Evolutionary conservation across 1,139 yeast genomes (phyloP).

Genomic region (Geotrichum citri-aurantii): DNA sequence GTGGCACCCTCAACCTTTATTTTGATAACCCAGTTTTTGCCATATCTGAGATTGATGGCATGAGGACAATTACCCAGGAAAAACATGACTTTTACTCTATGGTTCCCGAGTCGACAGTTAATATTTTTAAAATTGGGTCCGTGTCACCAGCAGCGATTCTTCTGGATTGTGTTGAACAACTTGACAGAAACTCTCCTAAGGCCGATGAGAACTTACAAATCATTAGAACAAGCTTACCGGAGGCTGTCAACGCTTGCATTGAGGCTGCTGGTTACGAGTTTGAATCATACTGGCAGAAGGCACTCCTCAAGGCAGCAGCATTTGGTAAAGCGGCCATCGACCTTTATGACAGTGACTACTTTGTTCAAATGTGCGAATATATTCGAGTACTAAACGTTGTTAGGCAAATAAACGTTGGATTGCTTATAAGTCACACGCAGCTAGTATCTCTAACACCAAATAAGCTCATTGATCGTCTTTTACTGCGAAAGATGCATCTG

Average conservation of each 20-base stretch:
- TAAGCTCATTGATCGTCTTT: constrained; percentile 51
- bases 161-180: constrained; percentile 72
- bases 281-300: constrained; percentile 73
- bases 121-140: constrained; percentile 76
- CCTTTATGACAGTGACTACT: constrained; percentile 53
- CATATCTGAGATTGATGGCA: constrained; percentile 61
- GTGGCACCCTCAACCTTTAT: constrained; percentile 47
- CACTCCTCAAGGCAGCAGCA: constrained; percentile 69
- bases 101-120: constrained; percentile 54
- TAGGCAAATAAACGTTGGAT: constrained; percentile 57
- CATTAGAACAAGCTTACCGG: constrained; percentile 43
- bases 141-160: constrained; percentile 77
- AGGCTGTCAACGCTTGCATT: constrained; percentile 68
- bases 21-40: constrained; percentile 40
- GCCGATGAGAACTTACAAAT: constrained; percentile 75
- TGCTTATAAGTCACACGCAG: constrained; percentile 59
- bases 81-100: constrained; percentile 60
- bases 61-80: constrained; percentile 55
- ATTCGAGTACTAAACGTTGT: constrained; percentile 67
- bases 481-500: constrained; percentile 56
- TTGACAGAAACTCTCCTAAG: constrained; percentile 66
- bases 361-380: constrained; percentile 53
- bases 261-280: constrained; percentile 74
- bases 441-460: constrained; percentile 39
- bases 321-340: constrained; percentile 73